These are phyloP conservation scores for Flaveria ramosissima DNA, from an alignment of 129 eudicot genomes.

Conservation along the genomic window DNA sequence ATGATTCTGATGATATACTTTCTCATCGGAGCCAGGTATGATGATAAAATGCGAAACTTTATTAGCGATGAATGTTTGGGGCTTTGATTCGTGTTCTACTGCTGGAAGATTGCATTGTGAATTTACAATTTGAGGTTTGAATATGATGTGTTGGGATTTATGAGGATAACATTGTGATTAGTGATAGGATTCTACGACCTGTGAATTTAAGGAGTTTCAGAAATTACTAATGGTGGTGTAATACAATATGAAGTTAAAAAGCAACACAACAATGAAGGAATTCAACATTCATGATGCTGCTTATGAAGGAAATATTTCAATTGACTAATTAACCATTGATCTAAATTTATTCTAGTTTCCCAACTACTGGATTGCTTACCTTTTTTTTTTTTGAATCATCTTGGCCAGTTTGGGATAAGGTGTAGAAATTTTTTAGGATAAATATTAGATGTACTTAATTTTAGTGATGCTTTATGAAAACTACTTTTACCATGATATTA, in stretches of 20 bases:
- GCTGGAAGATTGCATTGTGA: not conserved
- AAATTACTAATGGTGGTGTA: not conserved
- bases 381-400: not conserved
- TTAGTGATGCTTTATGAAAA: too few relatives aligned
- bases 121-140: not conserved
- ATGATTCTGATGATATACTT: conserved; percentile 58
- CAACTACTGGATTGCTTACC: too few relatives aligned
- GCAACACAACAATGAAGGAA: not conserved
- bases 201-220: not conserved
- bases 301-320: too few relatives aligned
- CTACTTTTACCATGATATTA: not conserved
- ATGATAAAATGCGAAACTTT: not conserved
- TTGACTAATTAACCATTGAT: too few relatives aligned
- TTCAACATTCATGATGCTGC: not conserved
- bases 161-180: not conserved
- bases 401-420: not conserved
- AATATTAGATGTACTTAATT: not conserved
- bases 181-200: too few relatives aligned
- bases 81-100: conserved; percentile 17
- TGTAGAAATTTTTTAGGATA: too few relatives aligned
- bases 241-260: not conserved
- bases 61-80: not conserved
- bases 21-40: conserved; percentile 61
- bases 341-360: too few relatives aligned
- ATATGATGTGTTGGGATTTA: conserved; percentile 2